Evolutionary conservation across 306 rosid species (phyloP).

Genomic region (Quercus suber): DNA sequence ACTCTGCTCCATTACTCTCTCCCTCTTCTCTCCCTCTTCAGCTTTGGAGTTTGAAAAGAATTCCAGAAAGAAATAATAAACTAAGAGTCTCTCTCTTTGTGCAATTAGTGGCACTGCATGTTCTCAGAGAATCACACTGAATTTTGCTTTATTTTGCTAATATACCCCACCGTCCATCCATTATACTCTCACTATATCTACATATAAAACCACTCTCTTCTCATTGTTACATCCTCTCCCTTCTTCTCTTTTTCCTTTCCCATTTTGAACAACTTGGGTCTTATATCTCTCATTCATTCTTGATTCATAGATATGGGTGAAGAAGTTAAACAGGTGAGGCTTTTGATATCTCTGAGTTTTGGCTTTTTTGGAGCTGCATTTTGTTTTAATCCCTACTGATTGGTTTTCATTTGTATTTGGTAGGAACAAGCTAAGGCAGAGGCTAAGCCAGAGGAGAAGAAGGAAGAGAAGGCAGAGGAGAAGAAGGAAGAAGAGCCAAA

Average conservation of each 20-base stretch:
- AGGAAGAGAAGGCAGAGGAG: constrained; percentile 5
- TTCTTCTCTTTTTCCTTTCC: not conserved
- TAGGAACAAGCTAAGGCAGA: constrained; percentile 49
- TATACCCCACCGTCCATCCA: constrained; percentile 32
- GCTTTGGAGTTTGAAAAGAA: constrained; percentile 36
- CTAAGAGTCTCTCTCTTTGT: constrained; percentile 28
- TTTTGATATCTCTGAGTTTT: constrained; percentile 1
- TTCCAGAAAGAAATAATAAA: constrained; percentile 42
- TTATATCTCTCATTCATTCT: constrained; percentile 17
- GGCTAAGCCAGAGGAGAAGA: constrained; percentile 33
- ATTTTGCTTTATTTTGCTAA: constrained; percentile 34
- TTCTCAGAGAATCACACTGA: constrained; percentile 53
- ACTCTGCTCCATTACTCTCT: constrained; percentile 39
- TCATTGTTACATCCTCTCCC: constrained; percentile 6
- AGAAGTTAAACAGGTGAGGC: constrained; percentile 65
- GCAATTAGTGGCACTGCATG: constrained; percentile 65
- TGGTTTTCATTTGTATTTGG: not conserved
- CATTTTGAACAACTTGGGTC: constrained; percentile 20
- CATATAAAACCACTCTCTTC: constrained; percentile 34
- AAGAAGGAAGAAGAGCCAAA: constrained; percentile 44
- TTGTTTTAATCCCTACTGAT: not conserved
- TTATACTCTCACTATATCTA: constrained; percentile 17
- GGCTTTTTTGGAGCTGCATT: not conserved
- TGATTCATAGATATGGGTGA: constrained; percentile 55
- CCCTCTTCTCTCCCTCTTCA: constrained; percentile 27